Base-by-base conservation (phyloP, 2,329 filamentous ascomycete genomes). In the Ambrosiella xylebori region DNA sequence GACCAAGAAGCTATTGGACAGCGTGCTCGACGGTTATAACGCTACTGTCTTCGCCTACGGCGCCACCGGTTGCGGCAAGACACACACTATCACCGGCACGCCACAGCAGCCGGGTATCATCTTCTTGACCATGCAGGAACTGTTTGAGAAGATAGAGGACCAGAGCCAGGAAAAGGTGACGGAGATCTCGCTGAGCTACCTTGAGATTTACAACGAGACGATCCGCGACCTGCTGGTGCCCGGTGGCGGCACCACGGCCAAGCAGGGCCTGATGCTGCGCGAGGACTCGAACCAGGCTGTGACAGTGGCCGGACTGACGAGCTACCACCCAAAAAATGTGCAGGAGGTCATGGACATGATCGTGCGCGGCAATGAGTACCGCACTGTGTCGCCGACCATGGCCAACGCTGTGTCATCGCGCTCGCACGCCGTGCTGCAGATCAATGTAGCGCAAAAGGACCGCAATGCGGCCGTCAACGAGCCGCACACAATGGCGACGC, bases 341-440 rank as follows among this genome's bases (percentile, higher is more conserved):
- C 82, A 94, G 67, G 85, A 98, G 70, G 93, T 98, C 65, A 98
- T 98, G 93, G 91, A 98, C 66, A 96, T 98, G 80, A 96, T 98
- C 67, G 85, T 98, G 58, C 81, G 84, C 67, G 93, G 93, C 62
- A 98, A 98, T 70, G 87, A 94, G 64, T 88, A 85, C 70, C 84
- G 93, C 50, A 98, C 93, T 2, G 93, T 97, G 69, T 97, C 93
- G 0, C 91, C 93, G 0, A 98, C 93, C 7, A 90, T 91, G 71
- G 93, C 93, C 64, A 98, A 98, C 68, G 91, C 93, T 15, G 96
- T 93, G 0, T 98, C 93, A 0, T 98, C 93, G 8, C 84, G 93
- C 69, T 98, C 93, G 0, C 93, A 98, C 68, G 93, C 93, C 9
- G 93, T 98, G 12, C 80, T 98, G 1, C 93, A 98, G 69, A 95